These are phyloP conservation scores for Pestalotiopsis sp. DNA, from an alignment of 2,329 filamentous ascomycete genomes.

Conservation along the genomic window DNA sequence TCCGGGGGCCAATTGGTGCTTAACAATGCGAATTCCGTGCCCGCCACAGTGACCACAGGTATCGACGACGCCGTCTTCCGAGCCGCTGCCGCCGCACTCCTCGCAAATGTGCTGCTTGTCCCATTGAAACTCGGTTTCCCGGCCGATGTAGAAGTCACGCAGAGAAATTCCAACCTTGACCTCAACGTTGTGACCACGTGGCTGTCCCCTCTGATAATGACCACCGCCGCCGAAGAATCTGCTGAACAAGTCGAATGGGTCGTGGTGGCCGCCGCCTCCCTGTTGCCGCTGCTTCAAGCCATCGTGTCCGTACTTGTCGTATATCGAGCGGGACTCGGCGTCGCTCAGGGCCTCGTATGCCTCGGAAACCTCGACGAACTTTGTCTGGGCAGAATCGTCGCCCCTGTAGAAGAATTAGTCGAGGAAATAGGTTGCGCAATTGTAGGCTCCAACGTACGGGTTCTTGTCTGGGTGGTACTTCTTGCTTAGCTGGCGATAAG, in stretches of 20 bases:
- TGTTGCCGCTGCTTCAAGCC: constrained; percentile 83
- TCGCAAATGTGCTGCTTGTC: constrained; percentile 97
- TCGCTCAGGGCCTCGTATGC: constrained; percentile 92
- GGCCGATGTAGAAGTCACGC: constrained; percentile 90
- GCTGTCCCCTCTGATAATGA: constrained; percentile 75
- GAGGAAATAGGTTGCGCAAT: background rate
- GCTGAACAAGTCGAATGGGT: constrained; percentile 95
- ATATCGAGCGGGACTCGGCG: constrained; percentile 79
- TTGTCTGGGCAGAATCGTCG: constrained; percentile 79
- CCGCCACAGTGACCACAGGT: constrained; percentile 78
- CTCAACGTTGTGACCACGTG: constrained; percentile 87
- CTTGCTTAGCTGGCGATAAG: constrained; percentile 90
- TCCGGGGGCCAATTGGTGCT: constrained; percentile 93
- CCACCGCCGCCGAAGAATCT: constrained; percentile 94
- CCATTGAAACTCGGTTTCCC: constrained; percentile 82
- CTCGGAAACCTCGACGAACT: constrained; percentile 92
- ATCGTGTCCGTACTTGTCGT: constrained; percentile 93
- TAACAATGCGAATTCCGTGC: constrained; percentile 81
- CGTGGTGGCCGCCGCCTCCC: constrained; percentile 67
- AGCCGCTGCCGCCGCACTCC: constrained; percentile 83
- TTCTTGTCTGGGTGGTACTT: constrained; percentile 99
- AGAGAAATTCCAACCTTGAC: constrained; percentile 79
- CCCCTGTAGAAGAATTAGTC: constrained; percentile 51
- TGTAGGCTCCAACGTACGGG: constrained; percentile 61
- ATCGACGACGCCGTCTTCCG: constrained; percentile 80